These are phyloP conservation scores for Trichophyton verrucosum DNA, from an alignment of 2,329 filamentous ascomycete species.

Conservation along the genomic window DNA sequence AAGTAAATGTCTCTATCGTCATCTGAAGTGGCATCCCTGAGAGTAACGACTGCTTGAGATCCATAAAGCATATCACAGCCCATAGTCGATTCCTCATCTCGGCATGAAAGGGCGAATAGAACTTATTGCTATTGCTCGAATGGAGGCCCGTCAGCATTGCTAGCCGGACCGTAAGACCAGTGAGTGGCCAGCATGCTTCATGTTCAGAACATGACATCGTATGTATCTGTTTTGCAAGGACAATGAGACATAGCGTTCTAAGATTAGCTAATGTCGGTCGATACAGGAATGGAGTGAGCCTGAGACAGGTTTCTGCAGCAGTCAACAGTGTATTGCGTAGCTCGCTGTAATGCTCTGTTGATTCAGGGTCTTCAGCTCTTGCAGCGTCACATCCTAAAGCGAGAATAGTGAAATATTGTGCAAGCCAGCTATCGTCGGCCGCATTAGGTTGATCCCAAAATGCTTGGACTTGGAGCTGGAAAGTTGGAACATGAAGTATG, in stretches of 20 bases:
- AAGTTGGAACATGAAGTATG: constrained; percentile 46
- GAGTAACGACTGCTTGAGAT: constrained; percentile 26
- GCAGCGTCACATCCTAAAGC: constrained; percentile 11
- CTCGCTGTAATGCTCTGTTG: constrained; percentile 7
- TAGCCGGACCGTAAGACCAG: constrained; percentile 26
- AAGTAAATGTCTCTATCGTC: constrained; percentile 26
- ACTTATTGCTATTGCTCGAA: constrained; percentile 18
- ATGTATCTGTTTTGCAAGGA: constrained; percentile 12
- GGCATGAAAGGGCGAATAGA: constrained; percentile 9
- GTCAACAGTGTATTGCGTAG: constrained; percentile 8
- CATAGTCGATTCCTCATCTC: constrained; percentile 23
- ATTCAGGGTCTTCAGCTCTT: not conserved
- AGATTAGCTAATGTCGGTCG: constrained; percentile 13
- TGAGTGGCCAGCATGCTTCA: constrained; percentile 15
- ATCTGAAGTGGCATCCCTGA: constrained; percentile 27
- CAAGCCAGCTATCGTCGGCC: constrained; percentile 13
- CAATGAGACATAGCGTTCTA: constrained; percentile 15
- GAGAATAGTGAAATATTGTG: constrained; percentile 14
- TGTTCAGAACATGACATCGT: constrained; percentile 14
- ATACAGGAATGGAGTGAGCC: constrained; percentile 12
- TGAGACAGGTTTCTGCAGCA: constrained; percentile 14
- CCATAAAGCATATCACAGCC: constrained; percentile 26
- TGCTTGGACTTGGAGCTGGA: constrained; percentile 42
- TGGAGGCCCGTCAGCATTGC: constrained; percentile 33
- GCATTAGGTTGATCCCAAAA: constrained; percentile 32